A percentile compares a stretch with the other conserved stretches of the same genome.
Evolutionary conservation across 345 rosid genomes (phyloP).

Genomic region (Syzygium aromaticum): DNA sequence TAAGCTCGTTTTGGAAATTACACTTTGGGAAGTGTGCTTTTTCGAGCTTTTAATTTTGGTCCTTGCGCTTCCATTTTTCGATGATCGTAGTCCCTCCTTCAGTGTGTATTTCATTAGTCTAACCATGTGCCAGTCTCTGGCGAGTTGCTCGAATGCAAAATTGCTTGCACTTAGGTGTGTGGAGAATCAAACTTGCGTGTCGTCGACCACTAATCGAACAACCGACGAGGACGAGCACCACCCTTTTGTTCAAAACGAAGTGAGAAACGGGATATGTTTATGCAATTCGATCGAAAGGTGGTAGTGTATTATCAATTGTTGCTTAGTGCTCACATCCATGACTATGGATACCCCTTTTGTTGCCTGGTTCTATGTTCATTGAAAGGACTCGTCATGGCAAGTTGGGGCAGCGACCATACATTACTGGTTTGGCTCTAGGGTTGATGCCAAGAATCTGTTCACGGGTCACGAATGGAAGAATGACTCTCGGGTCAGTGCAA

Average conservation of each 20-base stretch:
- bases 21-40: too few species aligned
- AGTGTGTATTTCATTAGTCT: too few species aligned
- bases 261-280: neutral
- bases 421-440: neutral
- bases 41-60: too few species aligned
- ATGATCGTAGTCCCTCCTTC: too few species aligned
- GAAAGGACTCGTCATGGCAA: neutral
- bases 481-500: neutral
- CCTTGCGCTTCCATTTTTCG: too few species aligned
- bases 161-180: fast-evolving
- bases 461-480: neutral
- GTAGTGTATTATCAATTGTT: neutral
- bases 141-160: fast-evolving
- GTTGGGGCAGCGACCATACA: neutral
- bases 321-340: too few species aligned
- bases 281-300: neutral
- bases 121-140: too few species aligned
- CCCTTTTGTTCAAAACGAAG: neutral
- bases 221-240: fast-evolving
- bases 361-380: neutral
- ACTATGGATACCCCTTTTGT: neutral
- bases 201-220: neutral
- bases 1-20: too few species aligned
- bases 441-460: neutral
- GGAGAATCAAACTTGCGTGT: neutral